Conservation (phyloP, 2,329 filamentous ascomycete species). For the Elsinoe australis region DNA sequence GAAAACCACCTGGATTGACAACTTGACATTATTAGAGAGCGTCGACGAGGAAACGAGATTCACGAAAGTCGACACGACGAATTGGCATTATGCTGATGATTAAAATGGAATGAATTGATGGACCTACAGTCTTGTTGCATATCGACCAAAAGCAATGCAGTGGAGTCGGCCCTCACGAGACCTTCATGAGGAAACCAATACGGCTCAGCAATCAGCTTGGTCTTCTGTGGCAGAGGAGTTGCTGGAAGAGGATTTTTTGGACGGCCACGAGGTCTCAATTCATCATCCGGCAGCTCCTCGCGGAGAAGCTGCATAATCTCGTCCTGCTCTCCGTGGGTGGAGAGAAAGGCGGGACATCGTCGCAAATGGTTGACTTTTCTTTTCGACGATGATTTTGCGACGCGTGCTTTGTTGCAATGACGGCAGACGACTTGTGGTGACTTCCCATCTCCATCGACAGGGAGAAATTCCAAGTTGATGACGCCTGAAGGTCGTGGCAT, state of each 20-base stretch:
- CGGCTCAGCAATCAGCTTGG: conserved; percentile 8
- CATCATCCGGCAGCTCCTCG: conserved; percentile 6
- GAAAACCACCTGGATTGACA: conserved; percentile 6
- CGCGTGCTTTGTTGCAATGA: conserved; percentile 12
- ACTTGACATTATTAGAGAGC: too few relatives aligned
- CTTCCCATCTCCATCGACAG: conserved; percentile 4
- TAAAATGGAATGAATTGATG: background rate
- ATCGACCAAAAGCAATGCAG: conserved; percentile 11
- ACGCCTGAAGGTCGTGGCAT: conserved; percentile 14
- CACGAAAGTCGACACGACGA: too few relatives aligned
- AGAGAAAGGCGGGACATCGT: conserved; percentile 12
- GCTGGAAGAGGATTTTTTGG: conserved; percentile 7
- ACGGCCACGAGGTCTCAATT: conserved; percentile 9
- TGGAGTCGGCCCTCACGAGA: conserved; percentile 10
- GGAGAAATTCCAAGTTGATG: conserved; percentile 14
- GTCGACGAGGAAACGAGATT: too few relatives aligned
- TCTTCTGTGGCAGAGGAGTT: conserved; percentile 2
- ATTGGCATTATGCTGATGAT: too few relatives aligned
- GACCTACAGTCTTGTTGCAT: conserved; percentile 16
- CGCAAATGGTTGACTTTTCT: conserved; percentile 14
- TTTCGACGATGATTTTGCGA: conserved; percentile 15
- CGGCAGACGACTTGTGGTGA: conserved; percentile 11
- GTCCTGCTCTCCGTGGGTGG: conserved; percentile 6
- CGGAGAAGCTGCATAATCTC: conserved; percentile 10
- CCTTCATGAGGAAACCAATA: conserved; percentile 14